These are phyloP conservation scores for Gentiana macrophylla DNA, from an alignment of 257 asterid genomes.

Conservation along the genomic window DNA sequence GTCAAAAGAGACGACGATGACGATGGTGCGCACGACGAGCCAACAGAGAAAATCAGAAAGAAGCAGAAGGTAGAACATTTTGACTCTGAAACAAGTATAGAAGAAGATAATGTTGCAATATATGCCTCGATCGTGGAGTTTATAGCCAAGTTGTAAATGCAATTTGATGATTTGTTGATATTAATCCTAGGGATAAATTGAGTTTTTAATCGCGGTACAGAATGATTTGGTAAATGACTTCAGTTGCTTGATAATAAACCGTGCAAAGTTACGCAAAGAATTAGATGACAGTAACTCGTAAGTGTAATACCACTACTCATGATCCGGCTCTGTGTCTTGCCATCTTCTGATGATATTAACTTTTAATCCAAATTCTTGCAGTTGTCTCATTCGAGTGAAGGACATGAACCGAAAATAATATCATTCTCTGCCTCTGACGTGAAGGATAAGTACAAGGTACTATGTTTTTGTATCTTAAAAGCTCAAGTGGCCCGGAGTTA, in stretches of 20 bases:
- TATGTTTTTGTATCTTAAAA: not conserved
- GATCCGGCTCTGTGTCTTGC: not conserved
- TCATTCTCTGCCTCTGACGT: conserved; percentile 43
- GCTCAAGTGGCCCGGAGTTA: too few relatives aligned
- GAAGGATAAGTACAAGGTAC: conserved; percentile 65
- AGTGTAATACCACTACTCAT: not conserved
- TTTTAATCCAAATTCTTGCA: conserved; percentile 16
- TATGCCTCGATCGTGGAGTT: too few relatives aligned
- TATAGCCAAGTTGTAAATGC: too few relatives aligned
- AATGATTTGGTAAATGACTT: too few relatives aligned
- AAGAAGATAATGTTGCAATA: too few relatives aligned
- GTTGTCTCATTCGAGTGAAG: conserved; percentile 40
- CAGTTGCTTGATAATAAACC: too few relatives aligned
- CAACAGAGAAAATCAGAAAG: conserved; percentile 37
- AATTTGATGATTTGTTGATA: too few relatives aligned
- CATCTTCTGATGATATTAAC: conserved; percentile 6
- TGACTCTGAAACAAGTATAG: not conserved
- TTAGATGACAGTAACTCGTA: too few relatives aligned
- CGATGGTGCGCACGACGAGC: conserved; percentile 22
- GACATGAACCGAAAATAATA: conserved; percentile 31
- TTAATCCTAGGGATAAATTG: too few relatives aligned
- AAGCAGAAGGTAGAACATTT: conserved; percentile 50
- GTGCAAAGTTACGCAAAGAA: too few relatives aligned
- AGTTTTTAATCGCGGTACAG: too few relatives aligned
- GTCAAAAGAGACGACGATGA: conserved; percentile 25